These are phyloP conservation scores for Toxoplasma gondii DNA, from an alignment of 169 alveolate genomes.

Conservation along the genomic window DNA sequence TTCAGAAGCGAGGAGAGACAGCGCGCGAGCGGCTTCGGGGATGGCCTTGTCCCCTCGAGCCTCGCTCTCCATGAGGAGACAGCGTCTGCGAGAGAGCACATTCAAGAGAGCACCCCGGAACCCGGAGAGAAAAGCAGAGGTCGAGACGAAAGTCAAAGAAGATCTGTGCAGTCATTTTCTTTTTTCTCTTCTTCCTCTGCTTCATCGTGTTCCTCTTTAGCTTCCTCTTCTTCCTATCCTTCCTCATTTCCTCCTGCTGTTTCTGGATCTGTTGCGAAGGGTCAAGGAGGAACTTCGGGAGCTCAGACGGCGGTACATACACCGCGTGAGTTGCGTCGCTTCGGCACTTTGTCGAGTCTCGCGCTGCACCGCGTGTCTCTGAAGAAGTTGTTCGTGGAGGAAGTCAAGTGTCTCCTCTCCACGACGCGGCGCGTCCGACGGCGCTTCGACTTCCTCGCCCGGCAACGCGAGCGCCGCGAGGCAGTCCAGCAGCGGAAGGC, in stretches of 20 bases:
- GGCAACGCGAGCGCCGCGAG: slow-evolving; percentile 12
- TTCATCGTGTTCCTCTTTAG: too few species aligned
- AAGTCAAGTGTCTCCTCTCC: neutral
- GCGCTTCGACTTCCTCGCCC: neutral
- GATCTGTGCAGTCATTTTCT: too few species aligned
- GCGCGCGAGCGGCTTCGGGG: neutral
- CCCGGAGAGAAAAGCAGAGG: too few species aligned
- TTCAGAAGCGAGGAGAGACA: neutral
- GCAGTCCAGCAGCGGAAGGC: neutral
- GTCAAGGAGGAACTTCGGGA: too few species aligned
- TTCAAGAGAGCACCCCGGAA: neutral
- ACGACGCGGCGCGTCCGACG: slow-evolving; percentile 17
- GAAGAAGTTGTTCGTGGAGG: slow-evolving; percentile 11
- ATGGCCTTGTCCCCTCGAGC: neutral
- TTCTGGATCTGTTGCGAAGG: too few species aligned
- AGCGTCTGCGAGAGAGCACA: neutral
- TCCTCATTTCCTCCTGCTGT: too few species aligned
- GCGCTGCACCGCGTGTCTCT: slow-evolving; percentile 17
- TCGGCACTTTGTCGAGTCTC: slow-evolving; percentile 13
- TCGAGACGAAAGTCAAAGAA: too few species aligned
- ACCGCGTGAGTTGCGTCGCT: neutral
- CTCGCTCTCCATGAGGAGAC: neutral
- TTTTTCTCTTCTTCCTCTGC: too few species aligned
- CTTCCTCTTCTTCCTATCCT: too few species aligned
- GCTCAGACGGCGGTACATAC: neutral